phyloP scores from a whole-genome alignment of 805 yeast species.

The Candida tallmaniae region DNA sequence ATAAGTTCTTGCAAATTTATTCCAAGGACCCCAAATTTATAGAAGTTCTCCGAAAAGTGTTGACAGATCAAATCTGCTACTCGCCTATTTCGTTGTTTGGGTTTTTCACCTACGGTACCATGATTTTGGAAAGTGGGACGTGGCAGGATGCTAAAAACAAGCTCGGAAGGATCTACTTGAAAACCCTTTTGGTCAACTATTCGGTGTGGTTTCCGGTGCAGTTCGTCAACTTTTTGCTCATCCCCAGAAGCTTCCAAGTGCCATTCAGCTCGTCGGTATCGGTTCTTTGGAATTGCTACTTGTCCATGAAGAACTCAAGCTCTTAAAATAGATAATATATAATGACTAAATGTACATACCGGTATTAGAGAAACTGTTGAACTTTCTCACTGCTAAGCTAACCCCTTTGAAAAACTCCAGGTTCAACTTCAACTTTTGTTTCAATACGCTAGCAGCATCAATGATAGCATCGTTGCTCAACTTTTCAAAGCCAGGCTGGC shows the following conservation, averaged over 20 bases:
- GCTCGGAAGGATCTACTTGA: conserved; percentile 59
- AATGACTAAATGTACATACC: conserved; percentile 24
- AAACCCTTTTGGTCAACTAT: conserved; percentile 63
- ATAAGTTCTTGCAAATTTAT: conserved; percentile 75
- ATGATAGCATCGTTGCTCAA: conserved; percentile 40
- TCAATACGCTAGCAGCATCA: conserved; percentile 24
- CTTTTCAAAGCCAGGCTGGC: conserved; percentile 58
- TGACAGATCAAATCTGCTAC: conserved; percentile 85
- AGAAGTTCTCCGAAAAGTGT: conserved; percentile 78
- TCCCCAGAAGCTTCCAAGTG: conserved; percentile 75
- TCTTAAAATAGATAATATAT: neutral
- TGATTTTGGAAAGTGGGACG: conserved; percentile 72
- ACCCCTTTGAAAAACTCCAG: conserved; percentile 13
- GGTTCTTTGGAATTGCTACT: conserved; percentile 90
- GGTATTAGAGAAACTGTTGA: conserved; percentile 21
- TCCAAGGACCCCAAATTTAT: conserved; percentile 79
- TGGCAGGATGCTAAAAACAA: conserved; percentile 59
- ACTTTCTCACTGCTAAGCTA: conserved; percentile 17
- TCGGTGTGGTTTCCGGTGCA: conserved; percentile 84
- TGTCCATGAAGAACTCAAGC: conserved; percentile 63
- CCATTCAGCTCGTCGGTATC: conserved; percentile 86
- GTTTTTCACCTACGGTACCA: conserved; percentile 81
- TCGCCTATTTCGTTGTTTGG: conserved; percentile 81
- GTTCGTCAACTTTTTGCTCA: conserved; percentile 63
- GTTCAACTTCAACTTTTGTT: conserved; percentile 7